Base-by-base conservation (phyloP, 2,329 filamentous ascomycete genomes). In the Pseudocercospora cruenta region DNA sequence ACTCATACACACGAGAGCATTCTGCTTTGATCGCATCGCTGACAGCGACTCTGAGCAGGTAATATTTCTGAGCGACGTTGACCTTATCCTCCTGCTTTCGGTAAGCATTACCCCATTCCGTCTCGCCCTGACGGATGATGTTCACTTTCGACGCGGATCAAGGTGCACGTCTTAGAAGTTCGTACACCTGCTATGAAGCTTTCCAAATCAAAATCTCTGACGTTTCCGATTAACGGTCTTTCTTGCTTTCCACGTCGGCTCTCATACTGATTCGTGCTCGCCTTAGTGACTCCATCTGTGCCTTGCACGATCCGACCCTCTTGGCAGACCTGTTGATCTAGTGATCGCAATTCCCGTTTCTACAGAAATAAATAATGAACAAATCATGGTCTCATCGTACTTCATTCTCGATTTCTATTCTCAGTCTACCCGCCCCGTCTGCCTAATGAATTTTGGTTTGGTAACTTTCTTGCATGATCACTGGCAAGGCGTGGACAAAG, bases 151-250 rank as follows among this genome's bases (percentile, higher is more conserved):
- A 62, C 31, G 67, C 68, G 67, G 69, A 67, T 65, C 21, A 33
- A 31, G 55, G 55, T 39, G 55, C 33, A 58, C 55, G 28, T 58
- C 55, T 58, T 36, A 36, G 55, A 58, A 39, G 21, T 58, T 68
- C 57, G 61, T 68, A 63, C 58, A 64, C 53, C 62, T 63, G 36
- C 60, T 66, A 68, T 69, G 69, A 70, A 57, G 69, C 65, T 65
- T 16, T 36, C 62, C 55, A 70, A 72, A 72, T 72, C 70, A 72
- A 72, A 72, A 72, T 72, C 70, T 71, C 70, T 72, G 70, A 72
- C 57, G n/a, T 58, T 58, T 31, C 26, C 51, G n/a, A 43, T 51
- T 45, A 28, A 47, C 28, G 24, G 24, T 26, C 9, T 26, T 9
- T 45, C 45, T 12, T 36, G 19, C 21, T 33, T 4, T 19, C 53